Base-by-base conservation (phyloP, 2,329 filamentous ascomycete species). In the Karstenula rhodostoma region DNA sequence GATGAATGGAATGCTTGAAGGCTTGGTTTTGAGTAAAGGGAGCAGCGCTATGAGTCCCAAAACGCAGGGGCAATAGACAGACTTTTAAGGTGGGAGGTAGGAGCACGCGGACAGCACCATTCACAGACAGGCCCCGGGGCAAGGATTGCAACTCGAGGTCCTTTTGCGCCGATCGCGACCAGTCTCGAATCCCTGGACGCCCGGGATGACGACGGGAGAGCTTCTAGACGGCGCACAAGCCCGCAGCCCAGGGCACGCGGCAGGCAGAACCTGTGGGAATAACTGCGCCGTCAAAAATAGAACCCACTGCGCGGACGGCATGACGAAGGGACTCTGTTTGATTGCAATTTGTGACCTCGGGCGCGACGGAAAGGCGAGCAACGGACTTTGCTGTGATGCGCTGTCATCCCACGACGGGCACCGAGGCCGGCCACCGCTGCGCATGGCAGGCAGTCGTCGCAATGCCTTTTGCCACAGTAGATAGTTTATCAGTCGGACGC, bases 141-240 rank as follows among this genome's bases (percentile, higher is more conserved):
- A 37, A 22, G 12, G 17, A 43, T 44, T 42, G 48, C 27, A 46
- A 58, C 61, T 56, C 60, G 64, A 65, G 63, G 61, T 66, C 59
- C 46, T 47, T 19, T 32, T 40, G 19, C 59, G 67, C 61, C 58
- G 67, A 69, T 69, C 67, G 35, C 47, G 62, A 58, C 61, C 59
- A 48, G 37, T 67, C 65, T 64, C 49, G 67, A 66, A 61, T 53
- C 15, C 52, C 56, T 56, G 58, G 35, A 48, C 12, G 40, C 19
- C 65, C 63, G 58, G 65, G 61, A 67, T 66, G 64, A 66, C 54
- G 64, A 53, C 48, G 43, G 55, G 59, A 54, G 58, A 19, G 47
- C 56, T 58, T 68, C 67, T 66, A 59, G 67, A 67, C 43, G 44
- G 61, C 50, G 57, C 60, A 60, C 63, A 60, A 54, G 47, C 65